These are phyloP conservation scores for Barnettozyma hawaiiensis DNA, from an alignment of 1,139 yeast species.

Conservation along the genomic window DNA sequence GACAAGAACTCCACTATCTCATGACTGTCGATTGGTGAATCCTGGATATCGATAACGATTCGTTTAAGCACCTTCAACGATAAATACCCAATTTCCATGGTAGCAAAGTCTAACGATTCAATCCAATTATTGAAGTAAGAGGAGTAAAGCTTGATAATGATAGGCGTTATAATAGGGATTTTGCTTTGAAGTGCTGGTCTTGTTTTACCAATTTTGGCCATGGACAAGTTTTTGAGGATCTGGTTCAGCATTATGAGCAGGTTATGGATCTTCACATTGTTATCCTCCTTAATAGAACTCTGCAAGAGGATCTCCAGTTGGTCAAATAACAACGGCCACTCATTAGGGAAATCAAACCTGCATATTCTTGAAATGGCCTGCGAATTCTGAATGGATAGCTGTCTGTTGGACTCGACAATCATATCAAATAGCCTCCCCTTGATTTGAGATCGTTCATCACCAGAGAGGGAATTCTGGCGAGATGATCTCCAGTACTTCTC, in stretches of 20 bases:
- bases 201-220: slow-evolving; percentile 78
- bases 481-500: slow-evolving; percentile 80
- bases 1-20: slow-evolving; percentile 57
- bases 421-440: slow-evolving; percentile 52
- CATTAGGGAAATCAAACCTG: slow-evolving; percentile 77
- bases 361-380: slow-evolving; percentile 74
- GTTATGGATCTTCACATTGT: slow-evolving; percentile 53
- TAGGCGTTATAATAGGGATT: slow-evolving; percentile 55
- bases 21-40: slow-evolving; percentile 48
- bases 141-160: slow-evolving; percentile 54
- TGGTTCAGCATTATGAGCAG: slow-evolving; percentile 66
- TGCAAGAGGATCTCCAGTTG: slow-evolving; percentile 49
- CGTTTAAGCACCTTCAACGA: slow-evolving; percentile 72
- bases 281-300: slow-evolving; percentile 34
- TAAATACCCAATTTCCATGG: slow-evolving; percentile 64
- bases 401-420: slow-evolving; percentile 66
- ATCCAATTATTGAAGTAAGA: slow-evolving; percentile 63
- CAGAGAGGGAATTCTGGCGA: slow-evolving; percentile 47
- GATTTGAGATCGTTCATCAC: slow-evolving; percentile 66
- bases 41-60: slow-evolving; percentile 71
- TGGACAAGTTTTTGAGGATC: slow-evolving; percentile 63
- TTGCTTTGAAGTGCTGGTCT: slow-evolving; percentile 73
- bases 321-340: slow-evolving; percentile 79
- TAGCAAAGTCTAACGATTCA: slow-evolving; percentile 29
- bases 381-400: slow-evolving; percentile 75